These are phyloP conservation scores for Fusarium proliferatum DNA, from an alignment of 2,329 filamentous ascomycete species.

Conservation along the genomic window DNA sequence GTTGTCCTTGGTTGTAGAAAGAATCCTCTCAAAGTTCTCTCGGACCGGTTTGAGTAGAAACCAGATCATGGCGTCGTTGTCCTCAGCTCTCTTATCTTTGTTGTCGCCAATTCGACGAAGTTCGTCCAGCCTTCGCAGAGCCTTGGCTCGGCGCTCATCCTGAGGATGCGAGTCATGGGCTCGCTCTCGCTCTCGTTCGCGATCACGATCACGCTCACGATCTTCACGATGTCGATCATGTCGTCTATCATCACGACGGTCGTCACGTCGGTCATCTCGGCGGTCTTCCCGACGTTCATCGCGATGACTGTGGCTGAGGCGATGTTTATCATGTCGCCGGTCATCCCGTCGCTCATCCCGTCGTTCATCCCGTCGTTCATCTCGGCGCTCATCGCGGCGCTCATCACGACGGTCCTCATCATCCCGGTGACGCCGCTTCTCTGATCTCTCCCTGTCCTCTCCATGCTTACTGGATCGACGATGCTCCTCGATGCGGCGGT, in stretches of 20 bases:
- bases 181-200: constrained; percentile 42
- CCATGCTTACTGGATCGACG: constrained; percentile 53
- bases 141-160: constrained; percentile 56
- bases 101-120: constrained; percentile 61
- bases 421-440: constrained; percentile 41
- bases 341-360: constrained; percentile 8
- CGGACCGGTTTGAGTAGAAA: constrained; percentile 67
- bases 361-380: constrained; percentile 36
- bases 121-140: constrained; percentile 55
- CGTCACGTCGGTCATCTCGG: constrained; percentile 30
- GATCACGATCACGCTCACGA: constrained; percentile 38
- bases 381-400: constrained; percentile 35
- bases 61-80: constrained; percentile 61
- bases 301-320: constrained; percentile 32
- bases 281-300: constrained; percentile 38
- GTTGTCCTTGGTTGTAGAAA: constrained; percentile 70
- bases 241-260: constrained; percentile 36
- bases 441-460: constrained; percentile 51
- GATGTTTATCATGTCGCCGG: constrained; percentile 37
- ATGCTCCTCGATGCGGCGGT: constrained; percentile 55
- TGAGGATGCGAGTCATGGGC: constrained; percentile 48
- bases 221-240: constrained; percentile 40
- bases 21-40: constrained; percentile 68
- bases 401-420: constrained; percentile 41
- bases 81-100: constrained; percentile 58